These are phyloP conservation scores for Pythium aquatile DNA, from an alignment of 352 stramenopile species.

Conservation along the genomic window DNA sequence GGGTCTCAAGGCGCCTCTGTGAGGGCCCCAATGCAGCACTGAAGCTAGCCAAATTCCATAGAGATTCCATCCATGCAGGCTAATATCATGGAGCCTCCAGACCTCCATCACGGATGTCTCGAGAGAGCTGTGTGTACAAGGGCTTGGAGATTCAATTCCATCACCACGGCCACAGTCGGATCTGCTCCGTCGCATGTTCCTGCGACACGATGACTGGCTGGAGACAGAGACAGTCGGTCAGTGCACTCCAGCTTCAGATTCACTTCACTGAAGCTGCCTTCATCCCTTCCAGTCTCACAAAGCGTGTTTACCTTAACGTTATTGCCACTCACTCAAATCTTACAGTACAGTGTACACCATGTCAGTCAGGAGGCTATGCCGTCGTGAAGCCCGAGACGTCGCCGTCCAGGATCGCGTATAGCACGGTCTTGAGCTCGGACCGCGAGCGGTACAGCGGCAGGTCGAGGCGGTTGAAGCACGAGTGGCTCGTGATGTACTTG, in stretches of 20 bases:
- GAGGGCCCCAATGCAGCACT: background rate
- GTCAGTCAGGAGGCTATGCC: conserved; percentile 1
- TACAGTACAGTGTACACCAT: too few relatives aligned
- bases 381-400: conserved; percentile 30
- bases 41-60: background rate
- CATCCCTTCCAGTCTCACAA: too few relatives aligned
- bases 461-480: conserved; percentile 64
- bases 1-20: too few relatives aligned
- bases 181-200: conserved; percentile 1
- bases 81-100: too few relatives aligned
- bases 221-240: background rate
- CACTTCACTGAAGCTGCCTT: too few relatives aligned
- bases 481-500: conserved; percentile 18
- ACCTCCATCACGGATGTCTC: too few relatives aligned
- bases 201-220: background rate
- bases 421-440: conserved; percentile 41
- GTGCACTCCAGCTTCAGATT: background rate
- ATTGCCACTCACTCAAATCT: too few relatives aligned
- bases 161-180: background rate
- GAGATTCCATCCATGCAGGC: too few relatives aligned
- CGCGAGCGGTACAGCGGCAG: conserved; percentile 83
- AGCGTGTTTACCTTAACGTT: too few relatives aligned
- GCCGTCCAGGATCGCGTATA: conserved; percentile 29
- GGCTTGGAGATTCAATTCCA: background rate
- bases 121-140: too few relatives aligned